These are phyloP conservation scores for Sophora flavescens DNA, from an alignment of 306 rosid species.

Conservation along the genomic window DNA sequence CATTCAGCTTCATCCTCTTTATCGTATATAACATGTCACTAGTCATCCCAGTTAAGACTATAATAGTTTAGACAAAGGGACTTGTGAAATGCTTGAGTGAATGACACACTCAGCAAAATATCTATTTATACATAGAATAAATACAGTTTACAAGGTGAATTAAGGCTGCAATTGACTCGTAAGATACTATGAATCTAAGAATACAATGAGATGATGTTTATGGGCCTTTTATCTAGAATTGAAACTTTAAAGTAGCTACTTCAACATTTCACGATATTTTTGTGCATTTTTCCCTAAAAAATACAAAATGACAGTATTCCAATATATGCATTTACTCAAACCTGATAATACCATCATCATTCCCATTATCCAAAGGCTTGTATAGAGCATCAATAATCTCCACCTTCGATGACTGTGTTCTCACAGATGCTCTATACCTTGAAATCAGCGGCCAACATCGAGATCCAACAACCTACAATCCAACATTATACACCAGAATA, in stretches of 20 bases:
- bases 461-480: slow-evolving; percentile 87
- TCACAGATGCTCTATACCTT: slow-evolving; percentile 86
- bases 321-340: slow-evolving; percentile 43
- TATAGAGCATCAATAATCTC: slow-evolving; percentile 92
- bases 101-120: too few relatives aligned
- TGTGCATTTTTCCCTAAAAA: not conserved
- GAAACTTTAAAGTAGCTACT: not conserved
- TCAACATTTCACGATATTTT: slow-evolving; percentile 15
- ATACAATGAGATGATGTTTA: too few relatives aligned
- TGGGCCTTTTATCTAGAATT: not conserved
- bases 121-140: too few relatives aligned
- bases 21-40: too few relatives aligned
- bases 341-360: slow-evolving; percentile 94
- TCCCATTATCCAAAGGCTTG: slow-evolving; percentile 76
- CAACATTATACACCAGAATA: slow-evolving; percentile 45
- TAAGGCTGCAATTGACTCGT: too few relatives aligned
- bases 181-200: too few relatives aligned
- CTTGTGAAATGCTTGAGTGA: too few relatives aligned
- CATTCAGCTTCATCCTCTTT: too few relatives aligned
- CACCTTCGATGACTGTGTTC: slow-evolving; percentile 80
- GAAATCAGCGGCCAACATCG: slow-evolving; percentile 88
- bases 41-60: too few relatives aligned
- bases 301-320: slow-evolving; percentile 9
- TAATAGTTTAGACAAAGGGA: too few relatives aligned
- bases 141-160: too few relatives aligned